Percentiles rank a stretch among this genome's conserved stretches.
These are phyloP conservation scores for Solanum pinnatisectum DNA, from an alignment of 257 asterid species.

Conservation along the genomic window DNA sequence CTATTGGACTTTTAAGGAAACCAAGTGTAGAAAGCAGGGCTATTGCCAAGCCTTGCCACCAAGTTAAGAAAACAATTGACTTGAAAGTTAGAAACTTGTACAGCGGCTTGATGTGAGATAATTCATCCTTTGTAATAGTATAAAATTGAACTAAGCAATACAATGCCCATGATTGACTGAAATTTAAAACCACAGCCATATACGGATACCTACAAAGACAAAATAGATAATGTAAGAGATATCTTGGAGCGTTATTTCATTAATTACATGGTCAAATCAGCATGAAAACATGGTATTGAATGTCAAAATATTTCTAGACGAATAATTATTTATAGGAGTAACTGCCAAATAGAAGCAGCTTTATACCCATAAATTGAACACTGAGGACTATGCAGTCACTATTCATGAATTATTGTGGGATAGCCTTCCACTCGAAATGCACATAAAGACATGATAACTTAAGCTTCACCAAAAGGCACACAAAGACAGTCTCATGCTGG, in stretches of 20 bases:
- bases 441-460: background rate
- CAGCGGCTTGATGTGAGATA: slow-evolving; percentile 90
- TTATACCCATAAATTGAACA: background rate
- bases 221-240: background rate
- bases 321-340: background rate
- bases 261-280: background rate
- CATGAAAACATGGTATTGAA: background rate
- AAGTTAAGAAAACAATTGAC: slow-evolving; percentile 95
- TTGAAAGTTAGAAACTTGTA: slow-evolving; percentile 90
- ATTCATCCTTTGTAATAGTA: slow-evolving; percentile 72
- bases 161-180: slow-evolving; percentile 98
- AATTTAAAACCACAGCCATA: slow-evolving; percentile 85
- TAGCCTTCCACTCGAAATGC: background rate
- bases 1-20: slow-evolving; percentile 73
- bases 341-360: background rate
- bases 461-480: background rate
- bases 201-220: slow-evolving; percentile 70
- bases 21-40: slow-evolving; percentile 75
- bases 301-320: background rate
- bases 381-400: background rate
- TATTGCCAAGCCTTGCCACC: slow-evolving; percentile 99
- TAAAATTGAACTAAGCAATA: slow-evolving; percentile 93
- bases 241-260: background rate
- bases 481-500: background rate
- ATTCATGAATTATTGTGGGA: background rate